Percentiles rank a stretch among this genome's conserved stretches.
These are phyloP conservation scores for Perkinsela sp. DNA, from an alignment of 208 protist species.

Conservation along the genomic window DNA sequence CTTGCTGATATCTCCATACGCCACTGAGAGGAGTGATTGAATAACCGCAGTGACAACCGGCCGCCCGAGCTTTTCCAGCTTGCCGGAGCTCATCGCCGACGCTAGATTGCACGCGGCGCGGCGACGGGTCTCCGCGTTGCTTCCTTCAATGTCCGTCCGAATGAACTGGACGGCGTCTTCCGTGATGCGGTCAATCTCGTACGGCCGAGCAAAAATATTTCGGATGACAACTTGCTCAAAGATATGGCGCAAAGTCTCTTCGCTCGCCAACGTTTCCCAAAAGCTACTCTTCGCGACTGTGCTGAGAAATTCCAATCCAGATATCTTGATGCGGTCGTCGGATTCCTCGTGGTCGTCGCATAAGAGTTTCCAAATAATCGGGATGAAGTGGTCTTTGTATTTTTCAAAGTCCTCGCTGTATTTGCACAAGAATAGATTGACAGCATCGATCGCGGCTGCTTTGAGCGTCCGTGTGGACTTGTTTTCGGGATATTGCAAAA, in stretches of 20 bases:
- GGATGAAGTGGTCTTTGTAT: conserved; percentile 13
- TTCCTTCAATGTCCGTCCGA: conserved; percentile 42
- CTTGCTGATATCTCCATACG: neutral
- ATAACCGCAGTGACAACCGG: neutral
- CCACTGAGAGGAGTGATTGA: neutral
- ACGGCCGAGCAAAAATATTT: conserved; percentile 15
- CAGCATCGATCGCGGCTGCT: conserved; percentile 9
- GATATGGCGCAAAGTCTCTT: conserved; percentile 12
- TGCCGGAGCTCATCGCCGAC: conserved; percentile 6
- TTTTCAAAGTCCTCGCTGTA: conserved; percentile 20
- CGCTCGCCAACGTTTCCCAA: conserved; percentile 10
- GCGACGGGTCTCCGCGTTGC: conserved; percentile 11
- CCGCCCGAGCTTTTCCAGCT: neutral
- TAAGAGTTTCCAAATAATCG: conserved; percentile 15
- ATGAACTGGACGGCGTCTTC: conserved; percentile 44
- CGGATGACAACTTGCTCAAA: conserved; percentile 44
- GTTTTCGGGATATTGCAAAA: neutral
- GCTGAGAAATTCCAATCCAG: conserved; percentile 18
- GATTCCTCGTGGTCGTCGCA: conserved; percentile 1
- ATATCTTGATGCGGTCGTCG: neutral
- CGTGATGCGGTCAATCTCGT: conserved; percentile 34
- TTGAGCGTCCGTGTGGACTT: conserved; percentile 4
- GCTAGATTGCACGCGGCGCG: conserved; percentile 16
- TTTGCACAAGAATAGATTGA: conserved; percentile 17
- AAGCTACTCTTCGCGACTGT: conserved; percentile 9